Conservation (phyloP, 1,139 yeast species). For the Debaryomyces sp. region DNA sequence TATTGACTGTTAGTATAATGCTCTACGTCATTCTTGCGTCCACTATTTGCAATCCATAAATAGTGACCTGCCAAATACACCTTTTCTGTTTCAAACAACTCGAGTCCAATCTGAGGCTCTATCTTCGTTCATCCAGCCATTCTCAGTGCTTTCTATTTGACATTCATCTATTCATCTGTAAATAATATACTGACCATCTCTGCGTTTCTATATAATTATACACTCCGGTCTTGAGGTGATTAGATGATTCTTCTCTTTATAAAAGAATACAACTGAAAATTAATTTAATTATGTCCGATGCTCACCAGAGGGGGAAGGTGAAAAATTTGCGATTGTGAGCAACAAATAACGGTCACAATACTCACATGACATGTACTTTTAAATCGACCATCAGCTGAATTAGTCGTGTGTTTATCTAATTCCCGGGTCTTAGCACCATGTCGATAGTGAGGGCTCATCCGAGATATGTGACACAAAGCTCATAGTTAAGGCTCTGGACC, state of each 20-base stretch:
- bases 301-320: conserved; percentile 5
- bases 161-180: conserved; percentile 3
- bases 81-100: not conserved
- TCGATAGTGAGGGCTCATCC: not conserved
- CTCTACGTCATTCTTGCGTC: not conserved
- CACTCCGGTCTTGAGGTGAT: conserved; percentile 83
- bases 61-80: conserved; percentile 2
- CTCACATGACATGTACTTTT: conserved; percentile 14
- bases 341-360: conserved; percentile 18
- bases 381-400: not conserved
- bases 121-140: not conserved
- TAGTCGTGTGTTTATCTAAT: not conserved
- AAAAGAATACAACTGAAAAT: conserved; percentile 9
- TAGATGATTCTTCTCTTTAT: conserved; percentile 10
- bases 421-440: not conserved
- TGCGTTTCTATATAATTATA: conserved; percentile 62
- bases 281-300: conserved; percentile 5
- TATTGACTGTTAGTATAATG: conserved; percentile 37
- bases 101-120: not conserved
- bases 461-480: not conserved
- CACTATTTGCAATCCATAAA: not conserved
- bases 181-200: conserved; percentile 87
- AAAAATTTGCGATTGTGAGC: conserved; percentile 8
- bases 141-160: not conserved
- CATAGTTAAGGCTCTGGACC: conserved; percentile 6